Evolutionary conservation across 768 basidiomycete genomes (phyloP).

Genomic region (Suillus americanus): DNA sequence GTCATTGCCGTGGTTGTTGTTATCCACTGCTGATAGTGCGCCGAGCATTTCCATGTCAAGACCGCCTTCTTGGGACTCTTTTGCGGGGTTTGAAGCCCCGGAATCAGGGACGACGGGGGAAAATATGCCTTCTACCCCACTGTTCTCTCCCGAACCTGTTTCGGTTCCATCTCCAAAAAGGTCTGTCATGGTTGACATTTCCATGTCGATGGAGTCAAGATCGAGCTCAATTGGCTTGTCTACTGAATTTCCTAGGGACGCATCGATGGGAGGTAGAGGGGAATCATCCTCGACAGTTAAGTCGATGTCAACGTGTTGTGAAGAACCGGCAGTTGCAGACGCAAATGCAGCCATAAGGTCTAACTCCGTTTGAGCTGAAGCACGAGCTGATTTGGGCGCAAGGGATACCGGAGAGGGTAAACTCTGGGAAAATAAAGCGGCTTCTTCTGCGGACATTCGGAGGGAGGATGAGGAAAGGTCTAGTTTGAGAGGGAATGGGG

Average conservation of each 20-base stretch:
- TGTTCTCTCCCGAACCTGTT: conserved; percentile 33
- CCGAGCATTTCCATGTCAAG: conserved; percentile 39
- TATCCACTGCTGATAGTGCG: conserved; percentile 25
- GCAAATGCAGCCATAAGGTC: conserved; percentile 68
- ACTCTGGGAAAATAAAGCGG: conserved; percentile 54
- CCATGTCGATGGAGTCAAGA: conserved; percentile 65
- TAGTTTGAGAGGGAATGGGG: conserved; percentile 70
- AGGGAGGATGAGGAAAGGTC: conserved; percentile 73
- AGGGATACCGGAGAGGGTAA: conserved; percentile 76
- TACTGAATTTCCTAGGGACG: conserved; percentile 56
- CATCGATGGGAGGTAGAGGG: conserved; percentile 27
- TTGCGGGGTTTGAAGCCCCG: conserved; percentile 18
- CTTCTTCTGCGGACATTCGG: conserved; percentile 65
- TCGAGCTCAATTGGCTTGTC: conserved; percentile 85
- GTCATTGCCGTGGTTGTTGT: conserved; percentile 16
- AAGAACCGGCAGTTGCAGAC: conserved; percentile 33
- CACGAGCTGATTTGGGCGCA: conserved; percentile 75
- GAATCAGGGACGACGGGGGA: conserved; percentile 41
- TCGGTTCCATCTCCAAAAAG: conserved; percentile 54
- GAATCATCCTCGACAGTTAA: conserved; percentile 47
- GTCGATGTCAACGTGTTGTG: conserved; percentile 51
- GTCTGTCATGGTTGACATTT: conserved; percentile 49
- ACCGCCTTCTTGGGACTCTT: conserved; percentile 18
- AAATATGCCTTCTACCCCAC: conserved; percentile 50
- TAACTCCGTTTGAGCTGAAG: conserved; percentile 53